phyloP scores from a whole-genome alignment of 2,329 filamentous ascomycete species.

The Venturia aucupariae region DNA sequence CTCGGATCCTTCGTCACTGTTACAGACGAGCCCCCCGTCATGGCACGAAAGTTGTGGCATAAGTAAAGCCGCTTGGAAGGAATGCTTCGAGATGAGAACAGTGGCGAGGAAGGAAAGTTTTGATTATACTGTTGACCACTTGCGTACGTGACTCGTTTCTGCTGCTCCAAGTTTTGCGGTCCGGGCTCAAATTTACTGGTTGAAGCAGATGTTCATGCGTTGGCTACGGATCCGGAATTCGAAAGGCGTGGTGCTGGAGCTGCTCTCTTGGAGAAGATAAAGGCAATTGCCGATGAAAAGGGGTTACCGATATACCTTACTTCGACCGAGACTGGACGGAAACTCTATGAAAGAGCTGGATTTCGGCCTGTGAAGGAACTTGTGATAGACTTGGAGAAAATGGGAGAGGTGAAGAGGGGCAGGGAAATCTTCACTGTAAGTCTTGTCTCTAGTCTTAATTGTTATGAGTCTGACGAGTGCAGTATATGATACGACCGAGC shows the following conservation, averaged over 20 bases:
- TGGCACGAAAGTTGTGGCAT: not conserved
- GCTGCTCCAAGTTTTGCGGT: too few relatives aligned
- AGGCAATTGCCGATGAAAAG: too few relatives aligned
- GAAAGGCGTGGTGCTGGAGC: too few relatives aligned
- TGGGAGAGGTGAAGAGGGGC: not conserved
- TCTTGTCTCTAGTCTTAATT: not conserved
- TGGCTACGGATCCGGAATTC: too few relatives aligned
- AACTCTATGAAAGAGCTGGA: not conserved
- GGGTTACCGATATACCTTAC: not conserved
- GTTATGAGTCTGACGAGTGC: not conserved
- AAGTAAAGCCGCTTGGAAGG: too few relatives aligned
- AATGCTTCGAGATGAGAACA: too few relatives aligned
- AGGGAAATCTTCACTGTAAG: not conserved
- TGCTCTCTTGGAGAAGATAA: too few relatives aligned
- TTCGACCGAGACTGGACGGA: not conserved
- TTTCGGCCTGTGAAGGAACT: not conserved
- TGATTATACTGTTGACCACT: too few relatives aligned
- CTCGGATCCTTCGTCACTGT: not conserved
- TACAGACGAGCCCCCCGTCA: not conserved
- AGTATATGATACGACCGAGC: slow-evolving; percentile 4
- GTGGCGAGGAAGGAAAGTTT: too few relatives aligned
- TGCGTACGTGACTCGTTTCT: too few relatives aligned
- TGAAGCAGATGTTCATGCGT: too few relatives aligned
- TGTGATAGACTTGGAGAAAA: not conserved
- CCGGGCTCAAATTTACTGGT: too few relatives aligned